phyloP scores from a whole-genome alignment of 176 grass and related monocot species.

The Calamus simplicifolius region DNA sequence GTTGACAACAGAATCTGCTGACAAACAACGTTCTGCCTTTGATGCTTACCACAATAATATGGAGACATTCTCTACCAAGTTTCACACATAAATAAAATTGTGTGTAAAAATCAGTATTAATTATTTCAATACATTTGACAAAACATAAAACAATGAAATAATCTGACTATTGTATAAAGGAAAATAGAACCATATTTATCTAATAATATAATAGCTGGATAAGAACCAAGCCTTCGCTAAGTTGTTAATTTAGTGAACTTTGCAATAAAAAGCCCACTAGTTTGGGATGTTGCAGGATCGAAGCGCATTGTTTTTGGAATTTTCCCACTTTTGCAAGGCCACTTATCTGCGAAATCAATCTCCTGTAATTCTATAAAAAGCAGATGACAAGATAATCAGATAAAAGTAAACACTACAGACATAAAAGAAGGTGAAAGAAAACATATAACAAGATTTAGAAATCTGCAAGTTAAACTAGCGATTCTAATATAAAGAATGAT shows the following conservation, averaged over 20 bases:
- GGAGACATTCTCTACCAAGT: too few relatives aligned
- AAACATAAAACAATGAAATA: too few relatives aligned
- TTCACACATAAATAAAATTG: too few relatives aligned
- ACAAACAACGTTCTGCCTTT: too few relatives aligned
- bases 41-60: too few relatives aligned
- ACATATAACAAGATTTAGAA: not conserved
- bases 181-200: too few relatives aligned
- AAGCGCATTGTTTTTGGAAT: conserved; percentile 62
- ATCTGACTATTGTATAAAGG: too few relatives aligned
- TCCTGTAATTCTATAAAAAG: conserved; percentile 54
- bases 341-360: conserved; percentile 36
- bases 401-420: not conserved
- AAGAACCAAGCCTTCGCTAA: conserved; percentile 6
- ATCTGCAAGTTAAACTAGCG: not conserved
- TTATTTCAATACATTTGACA: too few relatives aligned
- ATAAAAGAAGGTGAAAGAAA: not conserved
- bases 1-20: too few relatives aligned
- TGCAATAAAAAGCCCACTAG: conserved; percentile 77
- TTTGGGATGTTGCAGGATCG: conserved; percentile 51
- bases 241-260: conserved; percentile 61
- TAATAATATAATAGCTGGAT: not conserved
- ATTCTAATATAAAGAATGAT: not conserved
- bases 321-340: conserved; percentile 69
- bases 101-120: too few relatives aligned
- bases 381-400: not conserved